A percentile compares a stretch with the other conserved stretches of the same genome.
Evolutionary conservation across 805 yeast species (phyloP).

Genomic region (Dipodascus albidus): DNA sequence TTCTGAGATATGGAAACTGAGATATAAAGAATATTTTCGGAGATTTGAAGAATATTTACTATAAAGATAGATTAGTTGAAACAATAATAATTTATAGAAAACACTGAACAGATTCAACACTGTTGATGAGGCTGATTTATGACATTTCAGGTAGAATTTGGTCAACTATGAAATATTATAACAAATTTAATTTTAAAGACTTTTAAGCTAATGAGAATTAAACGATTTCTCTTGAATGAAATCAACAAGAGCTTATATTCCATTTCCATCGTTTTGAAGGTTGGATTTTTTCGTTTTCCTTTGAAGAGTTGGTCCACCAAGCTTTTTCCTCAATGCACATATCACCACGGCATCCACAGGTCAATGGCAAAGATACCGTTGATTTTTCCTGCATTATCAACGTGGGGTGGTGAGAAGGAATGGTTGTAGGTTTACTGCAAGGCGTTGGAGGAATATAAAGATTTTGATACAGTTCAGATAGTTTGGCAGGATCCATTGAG

Average conservation of each 20-base stretch:
- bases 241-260: not conserved
- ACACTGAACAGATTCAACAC: no score
- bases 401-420: slow-evolving; percentile 9
- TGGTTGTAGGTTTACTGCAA: not conserved
- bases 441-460: slow-evolving; percentile 7
- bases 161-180: no score
- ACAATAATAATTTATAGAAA: no score
- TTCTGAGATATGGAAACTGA: no score
- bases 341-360: slow-evolving; percentile 7
- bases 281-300: not conserved
- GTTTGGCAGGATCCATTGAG: not conserved
- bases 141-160: no score
- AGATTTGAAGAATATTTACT: no score
- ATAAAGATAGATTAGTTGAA: no score
- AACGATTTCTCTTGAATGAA: no score
- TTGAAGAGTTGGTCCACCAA: slow-evolving; percentile 3
- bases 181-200: no score
- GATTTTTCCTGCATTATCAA: slow-evolving; percentile 6
- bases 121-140: no score
- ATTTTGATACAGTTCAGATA: not conserved
- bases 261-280: not conserved
- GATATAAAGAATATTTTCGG: no score
- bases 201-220: no score
- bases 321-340: slow-evolving; percentile 5
- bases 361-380: slow-evolving; percentile 2